Evolutionary conservation across 1,284 basidiomycete species (phyloP).

Genomic region (Melampsora americana): DNA sequence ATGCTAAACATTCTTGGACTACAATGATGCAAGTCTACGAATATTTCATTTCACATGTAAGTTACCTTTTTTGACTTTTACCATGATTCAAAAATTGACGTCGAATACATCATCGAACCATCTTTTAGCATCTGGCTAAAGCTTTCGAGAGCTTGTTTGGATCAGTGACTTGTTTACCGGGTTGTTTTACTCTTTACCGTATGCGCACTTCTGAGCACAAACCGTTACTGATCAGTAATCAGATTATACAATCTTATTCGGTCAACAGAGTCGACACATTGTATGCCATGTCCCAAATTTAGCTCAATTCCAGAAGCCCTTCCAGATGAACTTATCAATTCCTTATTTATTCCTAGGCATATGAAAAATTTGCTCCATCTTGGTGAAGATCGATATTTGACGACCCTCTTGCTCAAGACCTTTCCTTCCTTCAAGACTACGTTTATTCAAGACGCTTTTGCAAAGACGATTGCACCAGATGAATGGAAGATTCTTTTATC

Average conservation of each 20-base stretch:
- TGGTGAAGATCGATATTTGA: conserved; percentile 97
- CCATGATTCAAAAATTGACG: conserved; percentile 14
- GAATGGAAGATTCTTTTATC: conserved; percentile 93
- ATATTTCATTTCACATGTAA: conserved; percentile 52
- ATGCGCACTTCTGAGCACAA: conserved; percentile 75
- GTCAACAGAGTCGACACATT: conserved; percentile 95
- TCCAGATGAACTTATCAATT: not conserved
- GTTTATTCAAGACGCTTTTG: conserved; percentile 88
- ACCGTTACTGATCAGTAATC: conserved; percentile 64
- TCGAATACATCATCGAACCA: not conserved
- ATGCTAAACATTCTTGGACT: conserved; percentile 86
- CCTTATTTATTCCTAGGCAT: conserved; percentile 15
- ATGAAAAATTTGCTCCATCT: conserved; percentile 81
- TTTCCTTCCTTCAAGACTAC: conserved; percentile 90
- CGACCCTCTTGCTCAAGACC: conserved; percentile 88
- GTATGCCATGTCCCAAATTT: conserved; percentile 63
- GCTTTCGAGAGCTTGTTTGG: conserved; percentile 96
- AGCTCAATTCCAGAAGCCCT: not conserved
- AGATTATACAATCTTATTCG: conserved; percentile 85
- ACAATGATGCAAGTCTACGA: conserved; percentile 89
- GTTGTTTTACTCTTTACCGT: conserved; percentile 93
- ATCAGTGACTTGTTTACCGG: conserved; percentile 91
- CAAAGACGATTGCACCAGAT: conserved; percentile 84
- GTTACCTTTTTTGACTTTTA: conserved; percentile 6
- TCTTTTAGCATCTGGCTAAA: conserved; percentile 91